Conservation (phyloP, 495 filamentous ascomycete species). For the Penicillium subrubescens region DNA sequence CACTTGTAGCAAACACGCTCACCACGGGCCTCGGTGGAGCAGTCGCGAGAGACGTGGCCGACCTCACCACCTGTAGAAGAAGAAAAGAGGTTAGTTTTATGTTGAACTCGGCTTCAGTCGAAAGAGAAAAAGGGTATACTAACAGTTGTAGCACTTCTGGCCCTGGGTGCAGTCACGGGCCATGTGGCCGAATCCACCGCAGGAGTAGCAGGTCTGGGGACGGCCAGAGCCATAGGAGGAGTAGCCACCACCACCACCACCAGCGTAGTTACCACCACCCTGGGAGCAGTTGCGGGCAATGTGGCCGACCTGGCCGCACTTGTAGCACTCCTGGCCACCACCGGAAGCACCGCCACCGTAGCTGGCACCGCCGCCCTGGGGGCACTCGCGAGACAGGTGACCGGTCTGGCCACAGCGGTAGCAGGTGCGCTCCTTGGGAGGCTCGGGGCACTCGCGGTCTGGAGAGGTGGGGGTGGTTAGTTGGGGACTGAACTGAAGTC, state of each 20-base stretch:
- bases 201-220: constrained; percentile 91
- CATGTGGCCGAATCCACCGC: constrained; percentile 96
- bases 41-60: constrained; percentile 93
- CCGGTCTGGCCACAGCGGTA: constrained; percentile 88
- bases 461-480: constrained; percentile 16
- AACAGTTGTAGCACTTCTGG: constrained; percentile 99
- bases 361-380: constrained; percentile 53
- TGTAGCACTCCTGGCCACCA: constrained; percentile 88
- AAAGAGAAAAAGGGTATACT: constrained; percentile 21
- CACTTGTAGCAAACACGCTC: constrained; percentile 99
- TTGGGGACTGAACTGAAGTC: background rate
- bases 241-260: constrained; percentile 24
- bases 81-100: constrained; percentile 8
- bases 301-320: constrained; percentile 96
- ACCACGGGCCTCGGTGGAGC: constrained; percentile 81
- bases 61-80: constrained; percentile 68
- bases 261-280: constrained; percentile 51
- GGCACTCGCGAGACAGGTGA: constrained; percentile 94
- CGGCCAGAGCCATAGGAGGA: constrained; percentile 28
- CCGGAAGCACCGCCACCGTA: constrained; percentile 39
- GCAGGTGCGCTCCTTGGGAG: constrained; percentile 93
- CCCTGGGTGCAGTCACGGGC: constrained; percentile 97
- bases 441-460: constrained; percentile 90
- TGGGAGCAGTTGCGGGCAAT: constrained; percentile 95
- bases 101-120: no score